A percentile compares a stretch with the other conserved stretches of the same genome.
Conservation (phyloP, 2,329 filamentous ascomycete species). For the Calonectria ilicicola region DNA sequence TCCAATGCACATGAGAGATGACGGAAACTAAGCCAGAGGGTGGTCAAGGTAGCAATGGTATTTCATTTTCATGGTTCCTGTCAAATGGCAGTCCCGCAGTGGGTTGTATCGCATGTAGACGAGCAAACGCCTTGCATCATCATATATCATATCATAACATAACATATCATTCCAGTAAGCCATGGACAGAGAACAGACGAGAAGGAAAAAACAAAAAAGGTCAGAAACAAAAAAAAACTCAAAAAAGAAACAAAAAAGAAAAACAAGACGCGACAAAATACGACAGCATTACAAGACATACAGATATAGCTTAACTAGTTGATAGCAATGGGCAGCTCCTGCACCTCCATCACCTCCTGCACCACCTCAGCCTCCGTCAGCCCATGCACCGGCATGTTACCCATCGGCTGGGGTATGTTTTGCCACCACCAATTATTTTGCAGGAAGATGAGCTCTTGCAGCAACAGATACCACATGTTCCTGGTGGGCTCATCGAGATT, state of each 20-base stretch:
- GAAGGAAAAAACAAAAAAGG: neutral
- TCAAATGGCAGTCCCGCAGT: neutral
- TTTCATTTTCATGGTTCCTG: neutral
- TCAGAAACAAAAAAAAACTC: neutral
- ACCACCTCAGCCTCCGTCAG: neutral
- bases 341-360: neutral
- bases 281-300: too few species aligned
- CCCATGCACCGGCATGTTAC: neutral
- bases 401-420: neutral
- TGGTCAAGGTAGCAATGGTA: neutral
- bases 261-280: too few species aligned
- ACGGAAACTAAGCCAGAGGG: neutral
- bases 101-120: conserved; percentile 4
- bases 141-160: neutral
- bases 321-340: neutral
- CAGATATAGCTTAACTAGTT: neutral
- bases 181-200: neutral
- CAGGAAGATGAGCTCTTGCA: neutral
- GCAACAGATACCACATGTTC: neutral
- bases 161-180: too few species aligned
- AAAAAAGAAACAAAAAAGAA: too few species aligned
- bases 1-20: conserved; percentile 7
- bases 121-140: neutral
- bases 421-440: neutral
- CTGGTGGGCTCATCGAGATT: neutral